A percentile compares a stretch with the other conserved stretches of the same genome.
Conservation (phyloP, 768 basidiomycete genomes). For the Tricholoma saponaceum region DNA sequence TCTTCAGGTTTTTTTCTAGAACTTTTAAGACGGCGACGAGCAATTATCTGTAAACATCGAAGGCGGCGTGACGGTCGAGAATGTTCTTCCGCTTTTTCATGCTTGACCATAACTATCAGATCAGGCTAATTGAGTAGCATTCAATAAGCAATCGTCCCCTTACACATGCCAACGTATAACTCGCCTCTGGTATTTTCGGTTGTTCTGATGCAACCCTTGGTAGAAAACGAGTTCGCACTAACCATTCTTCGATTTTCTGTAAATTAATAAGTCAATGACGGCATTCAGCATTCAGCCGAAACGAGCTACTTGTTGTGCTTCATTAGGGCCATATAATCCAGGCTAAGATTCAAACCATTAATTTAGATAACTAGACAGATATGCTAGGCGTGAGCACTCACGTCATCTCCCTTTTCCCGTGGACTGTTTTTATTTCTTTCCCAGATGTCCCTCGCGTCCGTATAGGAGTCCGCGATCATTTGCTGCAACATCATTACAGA, state of each 20-base stretch:
- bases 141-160: not conserved
- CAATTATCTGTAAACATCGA: not conserved
- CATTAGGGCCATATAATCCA: conserved; percentile 11
- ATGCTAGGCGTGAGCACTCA: not conserved
- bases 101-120: not conserved
- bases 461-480: conserved; percentile 17
- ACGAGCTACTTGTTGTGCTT: conserved; percentile 12
- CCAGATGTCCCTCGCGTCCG: conserved; percentile 13
- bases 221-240: conserved; percentile 8
- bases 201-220: not conserved
- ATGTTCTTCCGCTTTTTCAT: too few species aligned
- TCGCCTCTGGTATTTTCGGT: not conserved
- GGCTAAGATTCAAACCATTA: conserved; percentile 3
- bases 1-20: not conserved
- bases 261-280: not conserved
- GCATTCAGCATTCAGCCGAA: not conserved
- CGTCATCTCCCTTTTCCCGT: conserved; percentile 5
- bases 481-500: conserved; percentile 12
- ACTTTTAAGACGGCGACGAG: not conserved
- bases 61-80: not conserved
- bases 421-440: conserved; percentile 5
- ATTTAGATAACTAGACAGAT: not conserved
- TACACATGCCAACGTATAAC: not conserved
- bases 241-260: conserved; percentile 13
- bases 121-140: not conserved